These are phyloP conservation scores for Tylopilus sp. DNA, from an alignment of 1,284 basidiomycete species.

Conservation along the genomic window DNA sequence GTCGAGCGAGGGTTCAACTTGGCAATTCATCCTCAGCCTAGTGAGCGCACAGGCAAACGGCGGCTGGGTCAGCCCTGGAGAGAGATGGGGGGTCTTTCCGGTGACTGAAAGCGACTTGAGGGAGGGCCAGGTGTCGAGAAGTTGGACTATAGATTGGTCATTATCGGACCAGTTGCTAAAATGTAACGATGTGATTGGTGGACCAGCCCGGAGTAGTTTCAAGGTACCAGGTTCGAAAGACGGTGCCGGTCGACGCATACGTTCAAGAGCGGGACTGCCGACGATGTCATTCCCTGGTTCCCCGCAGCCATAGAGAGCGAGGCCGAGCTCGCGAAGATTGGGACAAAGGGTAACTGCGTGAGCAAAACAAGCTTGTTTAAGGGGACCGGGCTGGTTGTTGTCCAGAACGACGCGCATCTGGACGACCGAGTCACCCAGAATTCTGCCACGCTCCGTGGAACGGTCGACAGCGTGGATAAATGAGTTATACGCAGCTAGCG, in stretches of 20 bases:
- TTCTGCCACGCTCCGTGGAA: slow-evolving; percentile 43
- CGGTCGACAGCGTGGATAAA: slow-evolving; percentile 51
- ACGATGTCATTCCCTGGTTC: slow-evolving; percentile 45
- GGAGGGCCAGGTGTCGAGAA: slow-evolving; percentile 58
- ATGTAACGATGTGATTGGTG: slow-evolving; percentile 51
- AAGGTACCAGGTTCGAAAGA: slow-evolving; percentile 55
- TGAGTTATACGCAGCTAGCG: slow-evolving; percentile 48
- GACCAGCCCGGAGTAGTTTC: slow-evolving; percentile 49
- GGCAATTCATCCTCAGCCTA: slow-evolving; percentile 58
- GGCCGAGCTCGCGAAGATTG: slow-evolving; percentile 50
- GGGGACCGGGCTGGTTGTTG: slow-evolving; percentile 58
- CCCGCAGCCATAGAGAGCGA: slow-evolving; percentile 57
- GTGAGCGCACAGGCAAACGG: slow-evolving; percentile 47
- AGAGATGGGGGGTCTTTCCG: slow-evolving; percentile 54
- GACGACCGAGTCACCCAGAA: slow-evolving; percentile 50
- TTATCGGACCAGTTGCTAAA: slow-evolving; percentile 71
- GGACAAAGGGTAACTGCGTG: slow-evolving; percentile 55
- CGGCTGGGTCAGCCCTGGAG: slow-evolving; percentile 37
- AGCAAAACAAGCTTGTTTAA: slow-evolving; percentile 55
- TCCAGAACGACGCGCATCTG: slow-evolving; percentile 57
- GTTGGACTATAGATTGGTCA: slow-evolving; percentile 51
- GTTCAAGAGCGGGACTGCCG: slow-evolving; percentile 43
- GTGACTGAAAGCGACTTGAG: slow-evolving; percentile 53
- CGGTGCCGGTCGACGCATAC: slow-evolving; percentile 48
- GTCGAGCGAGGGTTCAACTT: slow-evolving; percentile 52